Evolutionary conservation across 2,329 filamentous ascomycete species (phyloP).

Genomic region (Pestalotiopsis sp.): DNA sequence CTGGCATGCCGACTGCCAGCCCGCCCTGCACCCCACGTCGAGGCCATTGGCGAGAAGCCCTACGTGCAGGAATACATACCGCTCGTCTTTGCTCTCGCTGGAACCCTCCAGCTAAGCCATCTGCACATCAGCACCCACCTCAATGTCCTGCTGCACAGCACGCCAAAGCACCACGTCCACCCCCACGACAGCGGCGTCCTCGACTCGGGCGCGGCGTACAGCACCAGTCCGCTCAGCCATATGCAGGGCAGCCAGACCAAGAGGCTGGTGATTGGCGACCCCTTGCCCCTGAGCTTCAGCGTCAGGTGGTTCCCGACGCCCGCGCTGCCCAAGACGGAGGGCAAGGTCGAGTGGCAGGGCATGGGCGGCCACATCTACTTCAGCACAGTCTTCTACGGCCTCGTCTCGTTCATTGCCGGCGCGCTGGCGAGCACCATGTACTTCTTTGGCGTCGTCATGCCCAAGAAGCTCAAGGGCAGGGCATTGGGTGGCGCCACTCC

Average conservation of each 20-base stretch:
- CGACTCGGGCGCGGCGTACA: constrained; percentile 87
- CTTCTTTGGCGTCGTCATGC: constrained; percentile 63
- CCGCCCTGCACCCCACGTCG: constrained; percentile 63
- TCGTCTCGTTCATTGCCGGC: constrained; percentile 62
- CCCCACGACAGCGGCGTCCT: constrained; percentile 76
- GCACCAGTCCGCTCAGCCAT: constrained; percentile 71
- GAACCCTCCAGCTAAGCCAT: constrained; percentile 85
- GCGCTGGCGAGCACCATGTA: constrained; percentile 57
- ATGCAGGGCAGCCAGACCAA: constrained; percentile 54
- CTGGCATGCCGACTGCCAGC: constrained; percentile 88
- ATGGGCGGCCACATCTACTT: constrained; percentile 67
- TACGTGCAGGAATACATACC: constrained; percentile 71
- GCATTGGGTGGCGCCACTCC: constrained; percentile 61
- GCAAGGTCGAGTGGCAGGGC: constrained; percentile 66
- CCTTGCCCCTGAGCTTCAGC: constrained; percentile 76
- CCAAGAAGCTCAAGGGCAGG: constrained; percentile 52
- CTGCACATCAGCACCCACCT: constrained; percentile 88
- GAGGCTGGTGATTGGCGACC: constrained; percentile 86
- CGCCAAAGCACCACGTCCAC: constrained; percentile 63
- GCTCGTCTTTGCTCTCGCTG: constrained; percentile 84
- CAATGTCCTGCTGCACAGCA: constrained; percentile 82
- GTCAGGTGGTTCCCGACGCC: constrained; percentile 87
- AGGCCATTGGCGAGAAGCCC: constrained; percentile 55
- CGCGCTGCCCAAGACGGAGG: constrained; percentile 68
- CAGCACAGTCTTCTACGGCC: constrained; percentile 64